Evolutionary conservation across 2,329 filamentous ascomycete species (phyloP).

Genomic region (Colletotrichum orbiculare): DNA sequence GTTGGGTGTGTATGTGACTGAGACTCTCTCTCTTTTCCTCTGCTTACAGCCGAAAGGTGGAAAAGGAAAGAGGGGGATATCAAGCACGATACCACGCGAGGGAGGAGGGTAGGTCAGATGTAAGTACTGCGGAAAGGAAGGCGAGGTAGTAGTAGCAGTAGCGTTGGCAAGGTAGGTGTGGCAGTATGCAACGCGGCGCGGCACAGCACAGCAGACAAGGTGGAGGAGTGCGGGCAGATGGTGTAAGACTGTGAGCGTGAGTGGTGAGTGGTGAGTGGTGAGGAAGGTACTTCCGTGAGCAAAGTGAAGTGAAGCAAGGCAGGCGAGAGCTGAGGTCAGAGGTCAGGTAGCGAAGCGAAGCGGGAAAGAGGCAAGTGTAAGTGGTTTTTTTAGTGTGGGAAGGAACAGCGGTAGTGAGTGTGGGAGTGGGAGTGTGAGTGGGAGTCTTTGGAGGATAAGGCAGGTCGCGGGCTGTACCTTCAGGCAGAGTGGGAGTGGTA

Average conservation of each 20-base stretch:
- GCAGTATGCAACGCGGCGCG: slow-evolving; percentile 12
- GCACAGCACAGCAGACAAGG: slow-evolving; percentile 19
- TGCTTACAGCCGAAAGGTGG: slow-evolving; percentile 25
- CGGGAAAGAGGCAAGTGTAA: slow-evolving; percentile 11
- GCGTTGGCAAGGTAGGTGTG: too few relatives aligned
- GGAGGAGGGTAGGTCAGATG: slow-evolving; percentile 36
- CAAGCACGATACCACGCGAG: slow-evolving; percentile 33
- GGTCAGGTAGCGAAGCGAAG: not conserved
- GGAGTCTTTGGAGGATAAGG: slow-evolving; percentile 31
- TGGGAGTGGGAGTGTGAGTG: slow-evolving; percentile 10
- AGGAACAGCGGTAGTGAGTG: not conserved
- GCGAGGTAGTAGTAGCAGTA: not conserved
- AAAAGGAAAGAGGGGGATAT: slow-evolving; percentile 38
- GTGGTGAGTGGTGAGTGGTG: not conserved
- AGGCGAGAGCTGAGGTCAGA: not conserved
- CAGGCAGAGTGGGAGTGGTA: too few relatives aligned
- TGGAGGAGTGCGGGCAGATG: not conserved
- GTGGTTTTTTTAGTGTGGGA: slow-evolving; percentile 20
- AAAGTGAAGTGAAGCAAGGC: slow-evolving; percentile 1
- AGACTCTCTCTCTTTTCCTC: not conserved
- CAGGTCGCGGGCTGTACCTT: not conserved
- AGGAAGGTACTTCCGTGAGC: not conserved
- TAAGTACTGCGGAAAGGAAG: slow-evolving; percentile 15
- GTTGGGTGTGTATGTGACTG: slow-evolving; percentile 9
- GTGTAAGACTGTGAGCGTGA: not conserved